Percentiles rank a stretch among this genome's conserved stretches.
Conservation (phyloP, 305 asterid species). For the Fraxinus paxiana region DNA sequence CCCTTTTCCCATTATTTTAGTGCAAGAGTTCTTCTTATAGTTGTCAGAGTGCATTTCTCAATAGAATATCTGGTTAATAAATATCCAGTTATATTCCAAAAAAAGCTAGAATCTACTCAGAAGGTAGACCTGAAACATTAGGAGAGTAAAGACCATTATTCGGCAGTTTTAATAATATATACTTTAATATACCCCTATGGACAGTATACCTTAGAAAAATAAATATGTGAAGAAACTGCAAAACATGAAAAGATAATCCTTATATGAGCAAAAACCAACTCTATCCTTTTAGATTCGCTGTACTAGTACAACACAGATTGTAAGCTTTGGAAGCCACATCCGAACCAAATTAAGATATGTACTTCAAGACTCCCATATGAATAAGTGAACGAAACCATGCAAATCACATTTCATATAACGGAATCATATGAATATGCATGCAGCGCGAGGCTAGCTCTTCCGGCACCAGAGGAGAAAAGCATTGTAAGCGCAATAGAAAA, state of each 20-base stretch:
- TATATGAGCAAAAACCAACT: not conserved
- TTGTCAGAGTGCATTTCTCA: not conserved
- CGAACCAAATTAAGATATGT: not conserved
- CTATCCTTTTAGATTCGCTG: not conserved
- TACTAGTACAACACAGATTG: not conserved
- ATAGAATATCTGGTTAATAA: not conserved
- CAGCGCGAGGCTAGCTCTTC: conserved; percentile 94
- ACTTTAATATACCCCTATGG: not conserved
- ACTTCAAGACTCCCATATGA: not conserved
- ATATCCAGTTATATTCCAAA: not conserved
- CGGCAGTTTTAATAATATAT: not conserved
- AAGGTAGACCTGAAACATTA: not conserved
- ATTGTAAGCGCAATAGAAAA: conserved; percentile 45
- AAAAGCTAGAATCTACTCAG: not conserved
- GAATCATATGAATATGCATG: conserved; percentile 29
- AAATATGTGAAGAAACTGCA: not conserved
- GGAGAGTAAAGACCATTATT: conserved; percentile 5
- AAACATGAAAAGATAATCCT: not conserved
- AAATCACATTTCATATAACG: conserved; percentile 11
- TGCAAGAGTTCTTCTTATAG: not conserved
- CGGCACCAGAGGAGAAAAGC: conserved; percentile 83
- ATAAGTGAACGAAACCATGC: not conserved
- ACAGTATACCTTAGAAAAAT: not conserved
- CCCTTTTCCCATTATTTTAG: conserved; percentile 12
- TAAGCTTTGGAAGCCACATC: not conserved